Evolutionary conservation across 2,329 filamentous ascomycete species (phyloP).

Genomic region (Fusarium agapanthi): DNA sequence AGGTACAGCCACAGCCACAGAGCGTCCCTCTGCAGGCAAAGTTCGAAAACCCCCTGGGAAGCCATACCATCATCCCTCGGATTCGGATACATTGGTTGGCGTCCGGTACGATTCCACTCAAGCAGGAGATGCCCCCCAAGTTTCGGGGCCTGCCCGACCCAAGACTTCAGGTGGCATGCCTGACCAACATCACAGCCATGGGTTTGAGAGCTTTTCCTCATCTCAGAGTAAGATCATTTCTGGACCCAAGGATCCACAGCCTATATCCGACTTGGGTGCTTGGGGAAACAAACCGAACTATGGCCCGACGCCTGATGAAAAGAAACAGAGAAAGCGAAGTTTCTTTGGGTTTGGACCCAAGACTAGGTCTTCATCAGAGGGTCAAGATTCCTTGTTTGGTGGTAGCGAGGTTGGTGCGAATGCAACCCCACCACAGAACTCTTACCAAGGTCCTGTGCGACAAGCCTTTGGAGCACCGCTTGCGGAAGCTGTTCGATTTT

Average conservation of each 20-base stretch:
- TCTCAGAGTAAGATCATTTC: slow-evolving; percentile 71
- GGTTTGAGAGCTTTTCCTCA: slow-evolving; percentile 47
- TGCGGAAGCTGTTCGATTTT: slow-evolving; percentile 85
- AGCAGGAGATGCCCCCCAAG: slow-evolving; percentile 60
- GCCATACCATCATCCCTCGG: slow-evolving; percentile 48
- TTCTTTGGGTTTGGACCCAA: slow-evolving; percentile 76
- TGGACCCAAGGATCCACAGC: slow-evolving; percentile 81
- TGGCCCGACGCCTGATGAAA: slow-evolving; percentile 70
- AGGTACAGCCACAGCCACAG: slow-evolving; percentile 25
- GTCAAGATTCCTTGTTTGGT: slow-evolving; percentile 64
- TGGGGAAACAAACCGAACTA: slow-evolving; percentile 83
- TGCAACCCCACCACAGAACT: slow-evolving; percentile 53
- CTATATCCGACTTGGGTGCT: slow-evolving; percentile 82
- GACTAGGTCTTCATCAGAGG: slow-evolving; percentile 65
- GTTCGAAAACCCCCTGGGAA: slow-evolving; percentile 47
- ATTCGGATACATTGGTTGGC: slow-evolving; percentile 61
- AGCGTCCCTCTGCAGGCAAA: slow-evolving; percentile 36
- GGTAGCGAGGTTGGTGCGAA: slow-evolving; percentile 57
- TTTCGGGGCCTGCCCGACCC: slow-evolving; percentile 47
- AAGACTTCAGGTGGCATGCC: slow-evolving; percentile 48
- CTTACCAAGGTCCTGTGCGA: slow-evolving; percentile 64
- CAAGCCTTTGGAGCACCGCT: slow-evolving; percentile 87
- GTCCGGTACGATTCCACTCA: slow-evolving; percentile 67
- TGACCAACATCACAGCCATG: slow-evolving; percentile 48
- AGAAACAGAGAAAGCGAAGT: slow-evolving; percentile 81